Percentiles rank a stretch among this genome's conserved stretches.
phyloP scores from a whole-genome alignment of 2,329 filamentous ascomycete genomes.

The Aureobasidium sp. region DNA sequence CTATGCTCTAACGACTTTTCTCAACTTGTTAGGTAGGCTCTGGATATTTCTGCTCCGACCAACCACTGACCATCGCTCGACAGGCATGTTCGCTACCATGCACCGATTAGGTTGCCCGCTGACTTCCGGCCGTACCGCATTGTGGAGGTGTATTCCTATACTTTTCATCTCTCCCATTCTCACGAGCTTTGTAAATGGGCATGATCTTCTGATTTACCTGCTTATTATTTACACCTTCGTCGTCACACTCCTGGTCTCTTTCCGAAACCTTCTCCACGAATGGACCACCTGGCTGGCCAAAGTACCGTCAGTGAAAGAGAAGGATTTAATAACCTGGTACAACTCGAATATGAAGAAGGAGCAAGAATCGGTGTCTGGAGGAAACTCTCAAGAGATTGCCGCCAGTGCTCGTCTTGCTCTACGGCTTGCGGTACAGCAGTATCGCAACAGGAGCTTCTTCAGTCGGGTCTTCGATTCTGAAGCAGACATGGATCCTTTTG shows the following conservation, averaged over 20 bases:
- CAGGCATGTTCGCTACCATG: conserved; percentile 18
- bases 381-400: conserved; percentile 39
- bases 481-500: conserved; percentile 40
- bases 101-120: conserved; percentile 17
- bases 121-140: conserved; percentile 48
- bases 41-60: too few relatives aligned
- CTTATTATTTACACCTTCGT: conserved; percentile 50
- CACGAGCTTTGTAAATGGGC: conserved; percentile 44
- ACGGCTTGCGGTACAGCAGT: conserved; percentile 39
- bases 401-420: conserved; percentile 45
- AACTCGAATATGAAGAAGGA: conserved; percentile 26
- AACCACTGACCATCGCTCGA: not conserved
- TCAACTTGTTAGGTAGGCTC: conserved; percentile 41
- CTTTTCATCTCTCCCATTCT: conserved; percentile 52
- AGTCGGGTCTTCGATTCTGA: conserved; percentile 18
- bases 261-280: conserved; percentile 48
- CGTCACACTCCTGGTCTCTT: conserved; percentile 43
- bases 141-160: conserved; percentile 50
- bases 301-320: conserved; percentile 44
- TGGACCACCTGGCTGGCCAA: conserved; percentile 54
- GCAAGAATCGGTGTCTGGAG: conserved; percentile 23
- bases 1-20: conserved; percentile 51
- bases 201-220: conserved; percentile 53
- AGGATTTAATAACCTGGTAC: conserved; percentile 47
- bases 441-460: conserved; percentile 36